These are phyloP conservation scores for Dentipellis sp. DNA, from an alignment of 768 basidiomycete species.

Conservation along the genomic window DNA sequence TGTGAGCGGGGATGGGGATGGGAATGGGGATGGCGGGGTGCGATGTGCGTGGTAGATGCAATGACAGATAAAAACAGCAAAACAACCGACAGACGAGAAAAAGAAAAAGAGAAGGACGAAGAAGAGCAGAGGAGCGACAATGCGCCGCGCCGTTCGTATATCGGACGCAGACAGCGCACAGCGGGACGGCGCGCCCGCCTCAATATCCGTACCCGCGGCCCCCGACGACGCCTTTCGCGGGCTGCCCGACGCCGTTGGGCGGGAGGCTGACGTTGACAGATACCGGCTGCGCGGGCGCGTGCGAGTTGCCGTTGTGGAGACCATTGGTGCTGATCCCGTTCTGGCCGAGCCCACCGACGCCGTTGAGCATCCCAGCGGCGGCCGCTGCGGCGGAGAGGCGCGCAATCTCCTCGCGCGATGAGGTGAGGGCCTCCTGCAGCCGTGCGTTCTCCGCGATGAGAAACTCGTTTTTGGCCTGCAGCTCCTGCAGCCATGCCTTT, in stretches of 20 bases:
- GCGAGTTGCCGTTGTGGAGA: not conserved
- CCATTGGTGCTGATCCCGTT: slow-evolving; percentile 3
- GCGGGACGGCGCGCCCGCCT: not conserved
- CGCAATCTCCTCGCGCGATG: slow-evolving; percentile 86
- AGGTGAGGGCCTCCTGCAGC: slow-evolving; percentile 75
- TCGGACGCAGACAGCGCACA: not conserved
- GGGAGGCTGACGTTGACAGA: slow-evolving; percentile 14
- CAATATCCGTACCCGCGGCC: slow-evolving; percentile 14
- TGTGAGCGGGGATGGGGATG: not conserved
- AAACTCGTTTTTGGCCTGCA: slow-evolving; percentile 91
- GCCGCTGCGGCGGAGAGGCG: slow-evolving; percentile 47
- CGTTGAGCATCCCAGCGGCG: not conserved
- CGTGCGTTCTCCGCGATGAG: slow-evolving; percentile 93
- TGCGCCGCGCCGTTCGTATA: too few relatives aligned
- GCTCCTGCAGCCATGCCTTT: slow-evolving; percentile 90
- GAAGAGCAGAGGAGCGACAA: too few relatives aligned
- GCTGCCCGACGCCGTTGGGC: not conserved
- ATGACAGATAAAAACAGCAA: not conserved
- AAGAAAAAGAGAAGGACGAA: not conserved
- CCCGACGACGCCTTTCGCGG: slow-evolving; percentile 3
- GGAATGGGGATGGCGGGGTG: not conserved
- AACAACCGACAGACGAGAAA: not conserved
- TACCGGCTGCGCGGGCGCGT: slow-evolving; percentile 9
- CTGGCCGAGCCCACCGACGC: not conserved
- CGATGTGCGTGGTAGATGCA: not conserved